Percentiles rank a stretch among this genome's conserved stretches.
phyloP scores from a whole-genome alignment of 257 asterid genomes.

The Pogostemon cablin region DNA sequence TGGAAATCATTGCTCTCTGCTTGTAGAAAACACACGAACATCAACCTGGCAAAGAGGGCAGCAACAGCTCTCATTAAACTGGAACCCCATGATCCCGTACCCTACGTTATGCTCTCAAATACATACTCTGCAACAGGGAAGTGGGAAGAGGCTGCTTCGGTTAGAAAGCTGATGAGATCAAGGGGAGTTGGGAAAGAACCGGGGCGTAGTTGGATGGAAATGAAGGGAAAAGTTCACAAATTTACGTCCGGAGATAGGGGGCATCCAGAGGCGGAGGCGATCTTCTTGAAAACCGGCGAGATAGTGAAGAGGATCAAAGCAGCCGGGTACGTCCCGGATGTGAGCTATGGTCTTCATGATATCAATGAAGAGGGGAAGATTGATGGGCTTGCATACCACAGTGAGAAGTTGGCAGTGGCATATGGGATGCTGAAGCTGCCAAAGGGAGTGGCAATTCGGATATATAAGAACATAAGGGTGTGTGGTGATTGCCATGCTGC shows the following conservation, averaged over 20 bases:
- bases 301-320: conserved; percentile 49
- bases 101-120: conserved; percentile 75
- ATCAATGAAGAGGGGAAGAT: conserved; percentile 66
- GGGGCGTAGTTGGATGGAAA: conserved; percentile 77
- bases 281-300: conserved; percentile 55
- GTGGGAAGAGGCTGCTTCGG: conserved; percentile 72
- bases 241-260: conserved; percentile 68
- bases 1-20: conserved; percentile 90
- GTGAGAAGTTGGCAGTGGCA: conserved; percentile 86
- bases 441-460: conserved; percentile 50
- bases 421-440: conserved; percentile 59
- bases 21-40: conserved; percentile 60
- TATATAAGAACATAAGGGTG: conserved; percentile 68
- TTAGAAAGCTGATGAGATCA: conserved; percentile 61
- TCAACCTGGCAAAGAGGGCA: conserved; percentile 66
- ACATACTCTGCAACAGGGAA: conserved; percentile 62
- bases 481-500: conserved; percentile 85
- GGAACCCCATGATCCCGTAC: conserved; percentile 71
- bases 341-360: conserved; percentile 67
- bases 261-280: conserved; percentile 47
- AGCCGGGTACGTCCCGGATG: conserved; percentile 73
- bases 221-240: conserved; percentile 47
- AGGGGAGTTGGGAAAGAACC: conserved; percentile 63
- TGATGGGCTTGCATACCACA: conserved; percentile 59
- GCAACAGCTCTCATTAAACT: conserved; percentile 58